A percentile compares a stretch with the other conserved stretches of the same genome.
phyloP scores from a whole-genome alignment of 2,329 filamentous ascomycete genomes.

The Botrytis elliptica region DNA sequence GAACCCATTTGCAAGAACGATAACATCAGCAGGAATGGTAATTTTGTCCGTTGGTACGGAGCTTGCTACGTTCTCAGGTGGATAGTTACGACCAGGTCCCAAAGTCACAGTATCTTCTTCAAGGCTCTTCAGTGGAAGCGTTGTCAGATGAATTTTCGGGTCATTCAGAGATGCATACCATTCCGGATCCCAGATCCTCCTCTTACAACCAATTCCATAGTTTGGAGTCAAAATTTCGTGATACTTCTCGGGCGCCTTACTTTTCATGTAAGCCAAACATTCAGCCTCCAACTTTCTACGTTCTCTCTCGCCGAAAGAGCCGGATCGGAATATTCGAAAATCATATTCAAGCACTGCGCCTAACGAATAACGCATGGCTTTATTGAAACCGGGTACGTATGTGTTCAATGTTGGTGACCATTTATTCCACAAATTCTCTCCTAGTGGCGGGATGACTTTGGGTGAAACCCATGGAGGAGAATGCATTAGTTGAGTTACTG shows the following conservation, averaged over 20 bases:
- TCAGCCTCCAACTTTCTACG: constrained; percentile 45
- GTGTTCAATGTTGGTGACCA: constrained; percentile 47
- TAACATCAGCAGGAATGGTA: constrained; percentile 54
- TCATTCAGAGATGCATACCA: constrained; percentile 52
- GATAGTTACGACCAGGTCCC: constrained; percentile 50
- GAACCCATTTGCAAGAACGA: constrained; percentile 59
- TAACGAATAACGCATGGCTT: constrained; percentile 43
- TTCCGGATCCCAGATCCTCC: constrained; percentile 52
- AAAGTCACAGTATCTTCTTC: constrained; percentile 50
- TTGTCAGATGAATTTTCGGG: constrained; percentile 52
- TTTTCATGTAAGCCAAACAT: constrained; percentile 48
- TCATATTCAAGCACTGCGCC: constrained; percentile 45
- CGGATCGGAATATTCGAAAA: constrained; percentile 49
- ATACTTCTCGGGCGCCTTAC: constrained; percentile 52
- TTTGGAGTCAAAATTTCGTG: constrained; percentile 57
- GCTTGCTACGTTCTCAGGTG: constrained; percentile 35
- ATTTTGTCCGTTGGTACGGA: constrained; percentile 36
- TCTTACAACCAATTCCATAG: constrained; percentile 57
- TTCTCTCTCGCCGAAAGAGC: constrained; percentile 42
- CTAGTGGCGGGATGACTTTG: constrained; percentile 40
- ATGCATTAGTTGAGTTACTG: constrained; percentile 59
- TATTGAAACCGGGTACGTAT: constrained; percentile 48
- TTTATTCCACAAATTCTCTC: constrained; percentile 46
- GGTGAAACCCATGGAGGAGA: constrained; percentile 57
- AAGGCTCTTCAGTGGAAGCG: constrained; percentile 49